Conservation (phyloP, 192 early-diverging fungal species). For the Podila epigama region DNA sequence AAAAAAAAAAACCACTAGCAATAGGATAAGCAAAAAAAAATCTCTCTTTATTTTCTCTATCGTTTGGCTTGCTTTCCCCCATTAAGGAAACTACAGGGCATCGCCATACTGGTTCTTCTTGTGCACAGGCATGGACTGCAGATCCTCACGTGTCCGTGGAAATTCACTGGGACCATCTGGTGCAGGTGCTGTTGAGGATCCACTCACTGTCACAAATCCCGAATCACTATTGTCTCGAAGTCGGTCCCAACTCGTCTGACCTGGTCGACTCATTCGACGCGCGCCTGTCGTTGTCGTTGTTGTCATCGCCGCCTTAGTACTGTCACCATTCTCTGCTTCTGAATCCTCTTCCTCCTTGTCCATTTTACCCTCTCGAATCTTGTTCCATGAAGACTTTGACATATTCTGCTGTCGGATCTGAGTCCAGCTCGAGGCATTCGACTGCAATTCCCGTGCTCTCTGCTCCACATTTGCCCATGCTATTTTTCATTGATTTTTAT, state of each 20-base stretch:
- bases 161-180: slow-evolving; percentile 37
- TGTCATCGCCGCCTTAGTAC: too few species aligned
- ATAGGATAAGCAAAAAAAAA: too few species aligned
- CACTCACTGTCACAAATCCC: background rate
- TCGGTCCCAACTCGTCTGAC: slow-evolving; percentile 17
- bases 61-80: too few species aligned
- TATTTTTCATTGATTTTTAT: background rate
- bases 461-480: slow-evolving; percentile 29
- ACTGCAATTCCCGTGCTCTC: slow-evolving; percentile 21
- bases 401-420: slow-evolving; percentile 37
- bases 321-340: too few species aligned
- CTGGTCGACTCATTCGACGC: background rate
- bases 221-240: background rate
- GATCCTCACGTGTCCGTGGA: slow-evolving; percentile 35
- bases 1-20: too few species aligned
- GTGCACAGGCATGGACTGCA: slow-evolving; percentile 11
- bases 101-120: slow-evolving; percentile 41
- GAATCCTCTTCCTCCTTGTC: background rate
- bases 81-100: slow-evolving; percentile 13
- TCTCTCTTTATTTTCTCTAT: too few species aligned
- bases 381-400: slow-evolving; percentile 35
- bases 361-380: slow-evolving; percentile 13
- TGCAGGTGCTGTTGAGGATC: background rate
- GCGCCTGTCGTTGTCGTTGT: background rate
- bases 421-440: slow-evolving; percentile 13